These are phyloP conservation scores for Santalum album DNA, from an alignment of 164 flowering plant species.

Conservation along the genomic window DNA sequence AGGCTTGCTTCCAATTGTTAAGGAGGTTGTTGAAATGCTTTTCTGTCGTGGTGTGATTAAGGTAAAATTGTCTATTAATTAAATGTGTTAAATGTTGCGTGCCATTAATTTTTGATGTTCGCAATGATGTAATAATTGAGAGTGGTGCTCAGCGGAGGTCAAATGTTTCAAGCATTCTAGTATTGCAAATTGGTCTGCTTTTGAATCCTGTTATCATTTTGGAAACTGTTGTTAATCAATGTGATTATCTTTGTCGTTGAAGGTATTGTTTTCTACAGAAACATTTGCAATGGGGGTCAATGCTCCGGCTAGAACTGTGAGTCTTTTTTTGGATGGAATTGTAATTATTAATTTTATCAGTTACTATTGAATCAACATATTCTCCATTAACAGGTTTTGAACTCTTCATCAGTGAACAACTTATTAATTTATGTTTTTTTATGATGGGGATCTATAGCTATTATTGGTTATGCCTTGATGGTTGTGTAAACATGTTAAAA, in stretches of 20 bases:
- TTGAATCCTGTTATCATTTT: background rate
- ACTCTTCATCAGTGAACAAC: too few species aligned
- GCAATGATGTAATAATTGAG: background rate
- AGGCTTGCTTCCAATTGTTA: slow-evolving; percentile 95
- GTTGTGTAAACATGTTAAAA: too few species aligned
- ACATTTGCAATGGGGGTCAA: slow-evolving; percentile 99
- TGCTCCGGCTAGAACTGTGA: slow-evolving; percentile 99
- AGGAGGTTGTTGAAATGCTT: slow-evolving; percentile 99
- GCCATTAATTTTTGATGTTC: background rate
- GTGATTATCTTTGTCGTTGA: slow-evolving; percentile 8
- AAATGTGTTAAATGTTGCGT: background rate
- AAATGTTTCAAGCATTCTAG: too few species aligned
- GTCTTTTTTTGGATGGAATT: slow-evolving; percentile 14
- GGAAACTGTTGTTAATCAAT: slow-evolving; percentile 3
- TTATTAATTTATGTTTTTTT: too few species aligned
- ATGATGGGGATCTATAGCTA: too few species aligned
- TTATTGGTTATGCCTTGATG: too few species aligned
- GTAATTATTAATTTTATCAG: too few species aligned
- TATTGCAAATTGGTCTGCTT: too few species aligned
- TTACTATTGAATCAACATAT: too few species aligned
- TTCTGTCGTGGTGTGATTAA: slow-evolving; percentile 94
- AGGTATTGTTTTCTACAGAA: slow-evolving; percentile 96
- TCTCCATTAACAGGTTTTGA: too few species aligned
- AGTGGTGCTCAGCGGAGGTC: slow-evolving; percentile 3
- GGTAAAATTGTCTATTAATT: slow-evolving; percentile 41